Evolutionary conservation across 2,329 filamentous ascomycete genomes (phyloP).

Genomic region (Aciculosporium take): DNA sequence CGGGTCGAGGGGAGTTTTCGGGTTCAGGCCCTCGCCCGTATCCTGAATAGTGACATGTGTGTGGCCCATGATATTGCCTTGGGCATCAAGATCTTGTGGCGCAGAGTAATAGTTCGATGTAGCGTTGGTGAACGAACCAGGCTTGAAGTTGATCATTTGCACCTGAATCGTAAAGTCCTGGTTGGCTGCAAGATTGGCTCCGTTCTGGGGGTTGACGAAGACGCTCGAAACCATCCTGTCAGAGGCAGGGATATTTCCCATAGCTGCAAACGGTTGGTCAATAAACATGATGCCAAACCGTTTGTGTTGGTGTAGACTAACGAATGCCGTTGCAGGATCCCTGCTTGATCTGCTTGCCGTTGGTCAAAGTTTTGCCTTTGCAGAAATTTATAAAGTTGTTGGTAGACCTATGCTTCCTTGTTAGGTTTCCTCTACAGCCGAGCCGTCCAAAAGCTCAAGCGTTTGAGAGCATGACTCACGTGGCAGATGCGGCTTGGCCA

Average conservation of each 20-base stretch:
- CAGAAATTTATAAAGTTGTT: constrained; percentile 54
- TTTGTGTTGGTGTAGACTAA: constrained; percentile 16
- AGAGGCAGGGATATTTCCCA: constrained; percentile 45
- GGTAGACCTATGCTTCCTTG: constrained; percentile 26
- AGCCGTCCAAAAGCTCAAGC: not conserved
- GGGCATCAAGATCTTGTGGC: constrained; percentile 35
- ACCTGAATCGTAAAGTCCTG: constrained; percentile 39
- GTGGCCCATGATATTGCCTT: constrained; percentile 41
- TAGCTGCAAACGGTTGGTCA: constrained; percentile 22
- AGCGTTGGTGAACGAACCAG: constrained; percentile 49
- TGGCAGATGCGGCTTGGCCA: constrained; percentile 37
- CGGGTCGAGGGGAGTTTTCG: constrained; percentile 37
- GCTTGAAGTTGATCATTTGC: constrained; percentile 35
- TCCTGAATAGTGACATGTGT: constrained; percentile 46
- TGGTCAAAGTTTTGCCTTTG: constrained; percentile 37
- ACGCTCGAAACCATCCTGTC: constrained; percentile 44
- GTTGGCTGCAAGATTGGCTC: constrained; percentile 31
- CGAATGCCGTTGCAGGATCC: constrained; percentile 52
- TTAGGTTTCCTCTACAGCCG: not conserved
- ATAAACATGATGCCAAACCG: not conserved
- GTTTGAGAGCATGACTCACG: constrained; percentile 33
- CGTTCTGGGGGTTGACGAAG: constrained; percentile 38
- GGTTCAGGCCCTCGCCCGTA: constrained; percentile 35
- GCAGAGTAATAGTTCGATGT: constrained; percentile 46
- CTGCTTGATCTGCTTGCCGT: constrained; percentile 40